Base-by-base conservation (phyloP, 78 protist genomes). In the Cavenderia fasciculata region DNA sequence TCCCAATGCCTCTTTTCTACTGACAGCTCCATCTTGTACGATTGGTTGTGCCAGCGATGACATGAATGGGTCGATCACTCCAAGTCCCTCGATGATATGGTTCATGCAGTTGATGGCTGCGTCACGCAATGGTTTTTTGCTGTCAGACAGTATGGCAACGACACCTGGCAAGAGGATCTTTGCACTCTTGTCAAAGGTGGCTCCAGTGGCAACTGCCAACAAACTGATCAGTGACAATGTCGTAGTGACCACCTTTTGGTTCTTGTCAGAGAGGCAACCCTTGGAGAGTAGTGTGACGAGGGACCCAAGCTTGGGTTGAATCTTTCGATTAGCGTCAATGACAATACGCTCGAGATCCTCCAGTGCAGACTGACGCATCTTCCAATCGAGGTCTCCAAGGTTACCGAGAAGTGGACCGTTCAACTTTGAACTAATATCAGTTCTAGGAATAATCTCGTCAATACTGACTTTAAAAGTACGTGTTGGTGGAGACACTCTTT, bases 281-380 rank as follows among this genome's bases (percentile, higher is more conserved):
- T 87, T 87, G 2, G 54, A 43, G 11, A 87, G 16, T 0, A 61
- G 61, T 7, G 73, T 29, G 11, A 65, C 33, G 2, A 87, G 56
- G 1, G 31, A 31, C 5, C 93, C 93, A 19, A 87, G 38, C 34
- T 72, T 74, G 0, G 93, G 86, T 59, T 87, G 85, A n/a, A 87
- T 21, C n/a, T 59, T 87, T n/a, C 41, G 65, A 41, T 87, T 87
- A 57, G 93, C 93, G 18, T 77, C 88, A 5, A 59, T 11, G 5
- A 87, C 51, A 11, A 87, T 63, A 19, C 63, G 46, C 29, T 72
- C 78, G 7, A 87, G 25, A 12, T 74, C 86, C 23, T 87, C 93
- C 38, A 87, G 66, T 23, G 93, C 78, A 33, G 73, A 47, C 38
- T 63, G 62, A 38, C 93, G 68, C 31, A 70, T 76, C 34, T 87